Percentiles rank a stretch among this genome's conserved stretches.
These are phyloP conservation scores for Epicoccum nigrum DNA, from an alignment of 2,329 filamentous ascomycete genomes.

Conservation along the genomic window DNA sequence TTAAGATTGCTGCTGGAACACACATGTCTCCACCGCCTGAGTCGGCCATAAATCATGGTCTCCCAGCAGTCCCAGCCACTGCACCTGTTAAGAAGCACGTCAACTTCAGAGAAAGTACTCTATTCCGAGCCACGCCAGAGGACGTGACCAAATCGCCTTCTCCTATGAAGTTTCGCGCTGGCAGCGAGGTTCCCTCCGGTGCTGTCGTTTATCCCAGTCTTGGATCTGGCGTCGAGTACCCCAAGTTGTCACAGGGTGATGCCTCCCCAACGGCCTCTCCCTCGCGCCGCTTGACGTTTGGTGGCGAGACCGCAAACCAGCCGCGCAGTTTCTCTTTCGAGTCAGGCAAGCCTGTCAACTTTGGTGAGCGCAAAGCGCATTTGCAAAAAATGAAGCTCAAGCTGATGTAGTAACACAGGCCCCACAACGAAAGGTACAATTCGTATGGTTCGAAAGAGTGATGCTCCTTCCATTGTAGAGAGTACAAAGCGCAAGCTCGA, in stretches of 20 bases:
- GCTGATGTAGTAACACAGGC: constrained; percentile 23
- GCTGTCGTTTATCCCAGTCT: constrained; percentile 42
- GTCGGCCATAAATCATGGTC: constrained; percentile 56
- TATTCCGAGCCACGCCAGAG: constrained; percentile 50
- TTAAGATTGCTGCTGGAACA: constrained; percentile 65
- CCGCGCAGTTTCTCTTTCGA: constrained; percentile 57
- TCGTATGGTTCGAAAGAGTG: constrained; percentile 54
- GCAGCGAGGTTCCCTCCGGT: constrained; percentile 42
- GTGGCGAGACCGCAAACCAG: constrained; percentile 33
- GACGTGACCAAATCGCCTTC: constrained; percentile 44
- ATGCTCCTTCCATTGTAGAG: constrained; percentile 39
- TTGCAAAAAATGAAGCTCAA: neutral
- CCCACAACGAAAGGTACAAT: constrained; percentile 47
- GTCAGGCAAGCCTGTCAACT: constrained; percentile 53
- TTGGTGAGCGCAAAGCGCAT: constrained; percentile 29
- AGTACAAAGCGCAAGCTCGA: constrained; percentile 55
- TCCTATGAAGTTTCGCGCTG: constrained; percentile 44
- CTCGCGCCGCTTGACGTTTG: constrained; percentile 45
- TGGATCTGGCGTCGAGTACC: constrained; percentile 44
- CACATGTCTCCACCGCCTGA: constrained; percentile 55
- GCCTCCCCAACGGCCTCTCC: constrained; percentile 35
- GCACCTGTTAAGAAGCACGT: constrained; percentile 80
- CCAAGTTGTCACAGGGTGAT: constrained; percentile 40
- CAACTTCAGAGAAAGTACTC: constrained; percentile 76
- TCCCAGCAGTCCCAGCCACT: constrained; percentile 64